Evolutionary conservation across 2,329 filamentous ascomycete genomes (phyloP), one percentile per base, ranked within the genome.

Genomic region (Cladosporium colombiae): DNA sequence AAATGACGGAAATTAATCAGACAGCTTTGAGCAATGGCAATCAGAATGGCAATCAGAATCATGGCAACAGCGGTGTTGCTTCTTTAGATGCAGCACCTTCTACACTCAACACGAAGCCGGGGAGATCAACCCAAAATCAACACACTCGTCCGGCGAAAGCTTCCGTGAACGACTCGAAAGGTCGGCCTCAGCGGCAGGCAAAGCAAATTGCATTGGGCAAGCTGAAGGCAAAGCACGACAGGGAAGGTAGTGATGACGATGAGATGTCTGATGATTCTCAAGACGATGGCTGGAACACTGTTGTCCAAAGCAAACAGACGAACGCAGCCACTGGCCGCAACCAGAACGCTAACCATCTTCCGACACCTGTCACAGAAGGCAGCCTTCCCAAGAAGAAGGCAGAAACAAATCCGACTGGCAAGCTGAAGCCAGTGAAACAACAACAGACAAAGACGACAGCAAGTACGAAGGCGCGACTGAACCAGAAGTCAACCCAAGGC

Each of bases 201-300:
- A 59, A 61, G 33, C 31, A 66, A 33, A 62, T 2, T 25, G 64
- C 58, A 56, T n/a, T 63, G 5, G 35, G 11, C 7, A 63, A 56
- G 50, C 33, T 63, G 50, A 56, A 21, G n/a, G 25, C 50, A 1
- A 56, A 44, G 13, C 25, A 46, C 13, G 25, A 16, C 16, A 37
- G 46, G 8, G 11, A 1, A 4, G 35, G 46, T 6, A 29, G 27
- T 21, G 27, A 55, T 33, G 7, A 14, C 7, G 50, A 46, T 13
- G 35, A 46, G 21, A 7, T 18, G 14, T 10, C 33, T 5, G 33
- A 29, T 25, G 40, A 52, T 6, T 40, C 33, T 21, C 29, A 10
- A 40, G 46, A 37, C 5, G 46, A 62, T 16, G 27, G n/a, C 21
- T 62, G 18, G 16, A 31, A 13, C 13, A n/a, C 27, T 29, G 27